Percentiles rank a stretch among this genome's conserved stretches.
Conservation (phyloP, 1,139 yeast genomes). For the Pichia sp. region DNA sequence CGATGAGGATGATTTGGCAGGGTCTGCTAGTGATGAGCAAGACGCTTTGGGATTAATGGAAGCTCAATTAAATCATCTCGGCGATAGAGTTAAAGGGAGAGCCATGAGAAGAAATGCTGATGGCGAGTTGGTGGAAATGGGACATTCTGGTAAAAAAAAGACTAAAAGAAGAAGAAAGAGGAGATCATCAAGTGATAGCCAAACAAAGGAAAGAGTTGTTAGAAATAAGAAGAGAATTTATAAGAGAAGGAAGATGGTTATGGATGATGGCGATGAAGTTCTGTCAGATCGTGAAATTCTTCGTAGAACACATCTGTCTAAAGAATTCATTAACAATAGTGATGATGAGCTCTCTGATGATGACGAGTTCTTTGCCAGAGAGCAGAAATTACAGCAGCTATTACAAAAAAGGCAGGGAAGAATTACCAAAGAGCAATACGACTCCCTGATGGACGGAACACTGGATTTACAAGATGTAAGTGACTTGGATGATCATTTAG, state of each 20-base stretch:
- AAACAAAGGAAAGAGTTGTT: constrained; percentile 3
- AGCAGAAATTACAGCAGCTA: constrained; percentile 46
- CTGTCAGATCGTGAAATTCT: constrained; percentile 16
- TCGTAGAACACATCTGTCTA: constrained; percentile 34
- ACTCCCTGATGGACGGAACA: constrained; percentile 20
- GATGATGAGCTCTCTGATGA: constrained; percentile 59
- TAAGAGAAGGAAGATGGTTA: constrained; percentile 14
- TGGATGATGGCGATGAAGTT: constrained; percentile 10
- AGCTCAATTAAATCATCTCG: constrained; percentile 20
- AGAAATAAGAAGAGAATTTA: constrained; percentile 6
- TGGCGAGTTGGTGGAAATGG: constrained; percentile 13
- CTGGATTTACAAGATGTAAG: constrained; percentile 13
- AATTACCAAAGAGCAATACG: constrained; percentile 31
- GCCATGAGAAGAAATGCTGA: constrained; percentile 21
- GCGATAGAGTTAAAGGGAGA: constrained; percentile 22
- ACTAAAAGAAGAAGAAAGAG: constrained; percentile 13
- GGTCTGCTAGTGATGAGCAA: constrained; percentile 17
- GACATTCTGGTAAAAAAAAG: constrained; percentile 10
- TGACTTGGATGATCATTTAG: constrained; percentile 16
- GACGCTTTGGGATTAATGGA: constrained; percentile 27
- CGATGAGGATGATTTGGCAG: constrained; percentile 18
- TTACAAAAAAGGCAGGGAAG: constrained; percentile 31
- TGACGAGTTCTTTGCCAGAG: constrained; percentile 52
- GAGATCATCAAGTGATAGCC: constrained; percentile 9
- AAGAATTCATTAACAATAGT: constrained; percentile 60